These are phyloP conservation scores for Jamesozyma hellenica DNA, from an alignment of 805 yeast genomes.

Conservation along the genomic window DNA sequence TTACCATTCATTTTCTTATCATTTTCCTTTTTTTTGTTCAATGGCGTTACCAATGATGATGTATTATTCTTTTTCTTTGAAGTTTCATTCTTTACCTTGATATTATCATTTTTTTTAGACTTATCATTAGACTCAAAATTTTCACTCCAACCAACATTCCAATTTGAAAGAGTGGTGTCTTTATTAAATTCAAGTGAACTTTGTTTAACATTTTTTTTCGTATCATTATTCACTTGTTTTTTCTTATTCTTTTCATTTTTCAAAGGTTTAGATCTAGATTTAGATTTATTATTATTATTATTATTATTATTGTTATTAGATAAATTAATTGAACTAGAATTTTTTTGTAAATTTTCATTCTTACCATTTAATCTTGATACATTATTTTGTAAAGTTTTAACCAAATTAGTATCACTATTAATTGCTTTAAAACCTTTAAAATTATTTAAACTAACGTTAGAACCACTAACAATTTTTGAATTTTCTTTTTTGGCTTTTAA, in stretches of 20 bases:
- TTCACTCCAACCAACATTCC: too few relatives aligned
- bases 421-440: constrained; percentile 28
- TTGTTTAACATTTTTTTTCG: too few relatives aligned
- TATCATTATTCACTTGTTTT: not conserved
- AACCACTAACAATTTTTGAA: constrained; percentile 34
- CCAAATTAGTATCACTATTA: not conserved
- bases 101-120: not conserved
- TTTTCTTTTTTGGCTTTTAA: constrained; percentile 23
- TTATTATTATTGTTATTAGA: too few relatives aligned
- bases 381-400: not conserved
- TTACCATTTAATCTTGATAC: not conserved
- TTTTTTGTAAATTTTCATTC: not conserved
- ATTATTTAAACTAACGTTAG: constrained; percentile 31
- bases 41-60: too few relatives aligned
- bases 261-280: not conserved
- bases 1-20: too few relatives aligned
- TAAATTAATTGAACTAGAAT: too few relatives aligned
- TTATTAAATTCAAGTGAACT: too few relatives aligned
- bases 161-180: too few relatives aligned
- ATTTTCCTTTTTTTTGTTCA: too few relatives aligned
- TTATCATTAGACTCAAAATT: too few relatives aligned
- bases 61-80: too few relatives aligned
- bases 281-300: not conserved
- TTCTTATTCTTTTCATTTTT: not conserved
- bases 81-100: not conserved